Base-by-base conservation (phyloP, 306 rosid species). In the Casuarina cunninghamiana region DNA sequence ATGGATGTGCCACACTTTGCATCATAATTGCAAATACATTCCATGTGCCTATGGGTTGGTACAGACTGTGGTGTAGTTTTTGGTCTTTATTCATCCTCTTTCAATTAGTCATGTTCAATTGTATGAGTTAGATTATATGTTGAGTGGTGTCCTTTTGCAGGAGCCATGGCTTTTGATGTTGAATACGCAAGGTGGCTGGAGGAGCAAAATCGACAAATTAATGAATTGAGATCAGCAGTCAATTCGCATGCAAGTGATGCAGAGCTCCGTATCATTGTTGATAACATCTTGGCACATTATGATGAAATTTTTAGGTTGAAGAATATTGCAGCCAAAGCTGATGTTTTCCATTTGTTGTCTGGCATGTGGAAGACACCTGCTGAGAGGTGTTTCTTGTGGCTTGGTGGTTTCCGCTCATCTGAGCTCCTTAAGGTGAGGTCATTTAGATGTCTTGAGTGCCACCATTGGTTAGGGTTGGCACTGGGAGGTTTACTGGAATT, bases 311-410 rank as follows among this genome's bases (percentile, higher is more conserved):
- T 94, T 81, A 89, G 81, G 88, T 85, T 89, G 78, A 94, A 94
- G 84, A 88, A 96, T 46, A 71, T 68, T 60, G 98, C 98, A 61
- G 97, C 98, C 62, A 94, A 94, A 79, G 86, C 97, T 50, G 98
- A 94, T 73, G 98, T 94, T 83, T 94, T 94, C 87, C 98, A 94
- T 86, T 82, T 94, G 84, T 84, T 94, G 87, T 92, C 98, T 53
- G 98, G 98, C 75, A 94, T 94, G 98, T 94, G 98, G 98, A 92
- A 90, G 92, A 94, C 97, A 48, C 98, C 98, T 51, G 97, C 98
- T 8, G 98, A 94, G 82, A 86, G 98, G 84, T 94, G 98, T 79
- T 94, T 94, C 78, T 65, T 94, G 79, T 94, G 98, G 98, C 97
- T 94, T 53, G 98, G 98, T 77, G 98, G 98, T 78, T 90, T 94